Evolutionary conservation across 2,329 filamentous ascomycete species (phyloP).

Genomic region (Exophiala sideris): DNA sequence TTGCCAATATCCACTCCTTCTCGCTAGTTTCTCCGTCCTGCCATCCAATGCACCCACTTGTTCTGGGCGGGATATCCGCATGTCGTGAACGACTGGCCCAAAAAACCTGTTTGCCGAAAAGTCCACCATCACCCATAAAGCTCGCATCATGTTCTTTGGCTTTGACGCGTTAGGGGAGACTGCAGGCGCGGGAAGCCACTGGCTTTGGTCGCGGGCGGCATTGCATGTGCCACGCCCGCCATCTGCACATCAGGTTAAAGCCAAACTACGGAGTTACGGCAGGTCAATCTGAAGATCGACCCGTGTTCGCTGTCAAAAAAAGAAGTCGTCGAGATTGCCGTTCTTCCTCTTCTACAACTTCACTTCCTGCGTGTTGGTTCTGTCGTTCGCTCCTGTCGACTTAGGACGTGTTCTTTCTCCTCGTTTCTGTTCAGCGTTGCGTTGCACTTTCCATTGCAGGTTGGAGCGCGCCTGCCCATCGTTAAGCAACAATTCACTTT

Average conservation of each 20-base stretch:
- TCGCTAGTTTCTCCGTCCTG: too few relatives aligned
- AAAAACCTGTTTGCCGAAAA: slow-evolving; percentile 1
- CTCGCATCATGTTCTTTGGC: neutral
- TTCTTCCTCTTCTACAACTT: neutral
- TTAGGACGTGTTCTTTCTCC: neutral
- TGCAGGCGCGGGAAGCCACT: neutral
- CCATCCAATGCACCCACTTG: neutral
- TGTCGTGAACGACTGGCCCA: neutral
- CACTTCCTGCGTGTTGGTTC: slow-evolving; percentile 1
- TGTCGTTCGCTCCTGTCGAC: slow-evolving; percentile 11
- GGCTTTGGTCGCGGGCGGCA: neutral
- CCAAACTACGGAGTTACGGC: neutral
- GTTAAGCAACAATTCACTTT: neutral
- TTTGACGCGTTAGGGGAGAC: neutral
- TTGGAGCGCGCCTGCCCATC: slow-evolving; percentile 2
- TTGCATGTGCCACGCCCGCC: neutral
- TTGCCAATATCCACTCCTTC: neutral
- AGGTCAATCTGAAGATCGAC: too few relatives aligned
- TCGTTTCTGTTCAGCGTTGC: neutral
- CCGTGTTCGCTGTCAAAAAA: too few relatives aligned
- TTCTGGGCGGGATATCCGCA: neutral
- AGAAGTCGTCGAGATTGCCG: neutral
- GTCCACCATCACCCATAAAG: neutral
- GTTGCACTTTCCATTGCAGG: too few relatives aligned
- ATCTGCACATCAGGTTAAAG: neutral